These are phyloP conservation scores for Musa acuminata DNA, from an alignment of 176 grass and related monocot species.

Conservation along the genomic window DNA sequence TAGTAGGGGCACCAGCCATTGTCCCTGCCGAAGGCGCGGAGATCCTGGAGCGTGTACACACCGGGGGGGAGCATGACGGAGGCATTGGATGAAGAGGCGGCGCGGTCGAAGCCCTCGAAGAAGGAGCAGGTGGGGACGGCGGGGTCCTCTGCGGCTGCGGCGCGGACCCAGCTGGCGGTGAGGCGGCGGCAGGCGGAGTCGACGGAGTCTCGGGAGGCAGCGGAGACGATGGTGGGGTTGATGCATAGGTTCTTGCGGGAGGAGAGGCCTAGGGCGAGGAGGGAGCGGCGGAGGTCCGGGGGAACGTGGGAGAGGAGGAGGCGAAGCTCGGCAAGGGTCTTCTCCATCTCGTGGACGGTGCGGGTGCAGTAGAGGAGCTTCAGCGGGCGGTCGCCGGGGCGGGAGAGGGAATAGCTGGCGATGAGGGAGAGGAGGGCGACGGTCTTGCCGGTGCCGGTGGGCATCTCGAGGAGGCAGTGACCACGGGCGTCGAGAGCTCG, in stretches of 20 bases:
- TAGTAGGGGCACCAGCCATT: slow-evolving; percentile 74
- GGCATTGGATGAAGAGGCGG: slow-evolving; percentile 38
- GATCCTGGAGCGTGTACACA: slow-evolving; percentile 77
- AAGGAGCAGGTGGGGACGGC: slow-evolving; percentile 49
- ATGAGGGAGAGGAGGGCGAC: slow-evolving; percentile 77
- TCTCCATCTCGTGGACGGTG: slow-evolving; percentile 99
- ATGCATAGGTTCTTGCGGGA: slow-evolving; percentile 88
- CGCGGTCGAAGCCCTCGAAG: slow-evolving; percentile 73
- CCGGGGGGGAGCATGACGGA: slow-evolving; percentile 54
- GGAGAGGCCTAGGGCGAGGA: slow-evolving; percentile 74
- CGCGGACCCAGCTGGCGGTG: slow-evolving; percentile 82
- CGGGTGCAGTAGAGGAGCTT: slow-evolving; percentile 92
- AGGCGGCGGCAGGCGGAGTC: slow-evolving; percentile 84
- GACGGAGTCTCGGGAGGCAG: slow-evolving; percentile 64
- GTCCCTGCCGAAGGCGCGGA: slow-evolving; percentile 55
- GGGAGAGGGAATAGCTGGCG: slow-evolving; percentile 58
- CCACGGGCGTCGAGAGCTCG: slow-evolving; percentile 80
- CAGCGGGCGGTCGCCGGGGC: slow-evolving; percentile 33
- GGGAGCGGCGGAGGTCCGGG: slow-evolving; percentile 19
- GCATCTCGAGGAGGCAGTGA: slow-evolving; percentile 93
- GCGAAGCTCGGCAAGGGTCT: slow-evolving; percentile 78
- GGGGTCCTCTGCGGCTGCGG: slow-evolving; percentile 45
- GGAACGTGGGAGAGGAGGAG: slow-evolving; percentile 64
- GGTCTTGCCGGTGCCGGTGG: slow-evolving; percentile 94
- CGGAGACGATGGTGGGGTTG: slow-evolving; percentile 57